Conservation (phyloP, 305 asterid species). For the Rubia tinctorum region DNA sequence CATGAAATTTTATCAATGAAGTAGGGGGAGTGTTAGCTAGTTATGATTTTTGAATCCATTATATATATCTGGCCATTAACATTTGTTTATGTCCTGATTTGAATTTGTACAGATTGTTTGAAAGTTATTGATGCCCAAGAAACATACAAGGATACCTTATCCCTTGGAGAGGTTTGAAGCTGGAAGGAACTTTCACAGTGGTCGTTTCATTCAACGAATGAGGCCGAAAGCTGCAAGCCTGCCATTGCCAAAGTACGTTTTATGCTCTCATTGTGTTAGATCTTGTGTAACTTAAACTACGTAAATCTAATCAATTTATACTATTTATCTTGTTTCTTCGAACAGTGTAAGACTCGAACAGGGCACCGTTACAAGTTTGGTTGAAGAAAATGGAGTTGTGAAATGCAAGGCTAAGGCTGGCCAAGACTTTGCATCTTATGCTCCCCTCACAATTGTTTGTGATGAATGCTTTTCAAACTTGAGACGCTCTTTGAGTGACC, state of each 20-base stretch:
- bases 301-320: background rate
- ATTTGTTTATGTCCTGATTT: background rate
- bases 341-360: slow-evolving; percentile 51
- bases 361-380: background rate
- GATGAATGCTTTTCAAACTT: slow-evolving; percentile 8
- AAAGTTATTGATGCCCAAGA: slow-evolving; percentile 1
- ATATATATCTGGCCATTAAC: background rate
- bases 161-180: background rate
- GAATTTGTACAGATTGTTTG: background rate
- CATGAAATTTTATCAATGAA: no score
- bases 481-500: slow-evolving; percentile 4
- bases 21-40: no score
- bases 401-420: background rate
- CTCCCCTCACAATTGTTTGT: slow-evolving; percentile 4
- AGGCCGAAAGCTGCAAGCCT: slow-evolving; percentile 5
- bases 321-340: background rate
- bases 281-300: background rate
- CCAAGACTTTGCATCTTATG: background rate
- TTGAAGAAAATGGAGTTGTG: background rate
- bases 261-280: background rate
- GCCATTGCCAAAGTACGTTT: background rate
- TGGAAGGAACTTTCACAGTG: background rate
- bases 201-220: slow-evolving; percentile 4
- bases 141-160: background rate
- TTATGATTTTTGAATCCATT: slow-evolving; percentile 1